Evolutionary conservation across 2,329 filamentous ascomycete species (phyloP).

Genomic region (Penicillium palitans): DNA sequence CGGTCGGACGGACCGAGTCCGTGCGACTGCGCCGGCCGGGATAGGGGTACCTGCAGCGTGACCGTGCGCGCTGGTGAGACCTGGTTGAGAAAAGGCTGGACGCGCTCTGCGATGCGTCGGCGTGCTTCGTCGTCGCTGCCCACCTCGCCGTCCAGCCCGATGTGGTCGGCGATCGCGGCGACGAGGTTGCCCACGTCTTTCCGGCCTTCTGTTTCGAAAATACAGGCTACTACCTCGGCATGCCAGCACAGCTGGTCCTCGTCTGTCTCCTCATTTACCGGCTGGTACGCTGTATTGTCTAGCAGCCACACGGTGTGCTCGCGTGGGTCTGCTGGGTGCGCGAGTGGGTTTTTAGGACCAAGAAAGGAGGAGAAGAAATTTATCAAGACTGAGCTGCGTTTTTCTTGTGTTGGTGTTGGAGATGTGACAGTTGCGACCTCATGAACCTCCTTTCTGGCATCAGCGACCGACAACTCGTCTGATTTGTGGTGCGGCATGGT

Average conservation of each 20-base stretch:
- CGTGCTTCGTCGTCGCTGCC: conserved; percentile 55
- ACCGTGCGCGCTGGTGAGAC: conserved; percentile 70
- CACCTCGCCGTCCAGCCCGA: conserved; percentile 64
- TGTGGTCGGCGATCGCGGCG: conserved; percentile 65
- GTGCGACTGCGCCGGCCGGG: conserved; percentile 42
- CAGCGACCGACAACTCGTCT: conserved; percentile 12
- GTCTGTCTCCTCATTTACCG: conserved; percentile 32
- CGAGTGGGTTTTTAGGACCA: conserved; percentile 56
- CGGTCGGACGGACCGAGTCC: conserved; percentile 68
- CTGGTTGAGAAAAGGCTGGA: conserved; percentile 71
- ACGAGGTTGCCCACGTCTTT: conserved; percentile 68
- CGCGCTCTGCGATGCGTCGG: conserved; percentile 59
- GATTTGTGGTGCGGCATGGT: conserved; percentile 16
- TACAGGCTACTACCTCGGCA: conserved; percentile 78
- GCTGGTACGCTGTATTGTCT: conserved; percentile 80
- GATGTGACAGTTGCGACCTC: background rate
- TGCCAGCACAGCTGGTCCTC: conserved; percentile 59
- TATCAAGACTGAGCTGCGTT: conserved; percentile 20
- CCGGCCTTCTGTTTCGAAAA: conserved; percentile 72
- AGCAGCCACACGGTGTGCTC: conserved; percentile 81
- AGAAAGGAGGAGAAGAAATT: conserved; percentile 36
- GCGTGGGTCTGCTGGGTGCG: conserved; percentile 60
- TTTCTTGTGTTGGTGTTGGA: conserved; percentile 9
- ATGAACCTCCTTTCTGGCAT: conserved; percentile 1
- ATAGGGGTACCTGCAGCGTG: conserved; percentile 62